A percentile compares a stretch with the other conserved stretches of the same genome.
These are phyloP conservation scores for Calonectria ilicicola DNA, from an alignment of 2,329 filamentous ascomycete species.

Conservation along the genomic window DNA sequence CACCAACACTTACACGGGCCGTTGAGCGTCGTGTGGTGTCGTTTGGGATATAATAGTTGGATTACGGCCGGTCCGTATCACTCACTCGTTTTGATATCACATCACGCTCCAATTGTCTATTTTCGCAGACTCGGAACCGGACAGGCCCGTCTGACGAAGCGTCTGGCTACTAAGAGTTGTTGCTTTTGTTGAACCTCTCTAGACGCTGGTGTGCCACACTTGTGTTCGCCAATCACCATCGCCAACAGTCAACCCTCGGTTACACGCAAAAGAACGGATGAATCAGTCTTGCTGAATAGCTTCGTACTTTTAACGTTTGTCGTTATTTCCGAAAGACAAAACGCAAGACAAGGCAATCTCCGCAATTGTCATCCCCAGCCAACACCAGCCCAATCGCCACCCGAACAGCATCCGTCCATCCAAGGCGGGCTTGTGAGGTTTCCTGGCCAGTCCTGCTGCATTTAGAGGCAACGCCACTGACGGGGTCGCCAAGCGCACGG, in stretches of 20 bases:
- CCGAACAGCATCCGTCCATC: background rate
- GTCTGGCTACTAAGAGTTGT: background rate
- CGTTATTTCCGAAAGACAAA: slow-evolving; percentile 13
- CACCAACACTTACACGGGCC: slow-evolving; percentile 34
- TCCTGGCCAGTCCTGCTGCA: slow-evolving; percentile 15
- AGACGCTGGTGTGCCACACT: background rate
- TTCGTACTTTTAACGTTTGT: slow-evolving; percentile 6
- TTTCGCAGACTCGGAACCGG: slow-evolving; percentile 17
- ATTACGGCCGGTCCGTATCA: slow-evolving; percentile 14
- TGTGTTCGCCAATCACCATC: background rate
- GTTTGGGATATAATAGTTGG: slow-evolving; percentile 21
- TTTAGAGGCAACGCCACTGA: slow-evolving; percentile 36
- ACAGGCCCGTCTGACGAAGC: background rate
- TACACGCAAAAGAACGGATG: slow-evolving; percentile 18
- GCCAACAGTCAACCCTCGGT: background rate
- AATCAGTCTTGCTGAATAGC: slow-evolving; percentile 11
- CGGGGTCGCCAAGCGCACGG: slow-evolving; percentile 34
- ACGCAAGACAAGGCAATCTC: slow-evolving; percentile 25
- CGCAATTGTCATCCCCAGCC: slow-evolving; percentile 19
- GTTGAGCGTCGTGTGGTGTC: slow-evolving; percentile 11
- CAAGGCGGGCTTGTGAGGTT: background rate
- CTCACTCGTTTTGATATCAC: slow-evolving; percentile 1
- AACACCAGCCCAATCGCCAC: slow-evolving; percentile 7
- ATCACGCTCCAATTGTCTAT: slow-evolving; percentile 1
- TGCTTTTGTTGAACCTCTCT: background rate